Percentiles rank a stretch among this genome's conserved stretches.
phyloP scores from a whole-genome alignment of 192 early-diverging fungal genomes.

The Coemansia sp. region DNA sequence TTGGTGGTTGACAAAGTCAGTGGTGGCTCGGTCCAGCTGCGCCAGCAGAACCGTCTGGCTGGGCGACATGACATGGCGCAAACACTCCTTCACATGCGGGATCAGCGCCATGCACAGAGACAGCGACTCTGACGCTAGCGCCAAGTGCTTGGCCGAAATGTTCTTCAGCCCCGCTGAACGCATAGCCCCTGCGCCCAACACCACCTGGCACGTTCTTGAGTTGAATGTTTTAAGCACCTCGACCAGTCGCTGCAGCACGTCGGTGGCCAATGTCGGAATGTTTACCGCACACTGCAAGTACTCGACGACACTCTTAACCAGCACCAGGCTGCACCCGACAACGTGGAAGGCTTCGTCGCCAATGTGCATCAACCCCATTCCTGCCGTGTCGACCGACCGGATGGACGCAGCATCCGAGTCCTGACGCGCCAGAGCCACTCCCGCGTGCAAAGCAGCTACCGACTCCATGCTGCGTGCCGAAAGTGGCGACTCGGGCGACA shows the following conservation, averaged over 20 bases:
- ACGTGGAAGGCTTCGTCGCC: constrained; percentile 76
- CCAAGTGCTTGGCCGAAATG: constrained; percentile 95
- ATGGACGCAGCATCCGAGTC: constrained; percentile 43
- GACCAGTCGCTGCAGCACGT: constrained; percentile 82
- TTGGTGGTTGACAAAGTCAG: constrained; percentile 90
- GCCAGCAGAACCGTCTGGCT: constrained; percentile 78
- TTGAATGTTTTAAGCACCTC: constrained; percentile 90
- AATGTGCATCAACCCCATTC: constrained; percentile 68
- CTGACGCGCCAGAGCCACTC: background rate
- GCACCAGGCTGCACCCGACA: constrained; percentile 81
- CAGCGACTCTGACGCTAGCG: constrained; percentile 89
- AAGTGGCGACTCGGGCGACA: constrained; percentile 1
- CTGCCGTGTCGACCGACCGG: constrained; percentile 38
- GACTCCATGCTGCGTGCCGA: constrained; percentile 15
- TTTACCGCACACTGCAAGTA: constrained; percentile 81
- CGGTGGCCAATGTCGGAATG: constrained; percentile 72
- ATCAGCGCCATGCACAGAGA: constrained; percentile 82
- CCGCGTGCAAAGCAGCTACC: background rate
- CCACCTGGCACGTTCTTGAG: constrained; percentile 91
- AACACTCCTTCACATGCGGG: constrained; percentile 72
- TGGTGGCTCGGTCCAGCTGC: constrained; percentile 83
- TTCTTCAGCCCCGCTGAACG: constrained; percentile 94
- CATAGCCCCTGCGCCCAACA: constrained; percentile 96
- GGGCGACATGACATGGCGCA: constrained; percentile 64
- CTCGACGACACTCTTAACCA: constrained; percentile 89